Evolutionary conservation across 768 basidiomycete species (phyloP).

Genomic region (Erythrobasidium yunnanense): DNA sequence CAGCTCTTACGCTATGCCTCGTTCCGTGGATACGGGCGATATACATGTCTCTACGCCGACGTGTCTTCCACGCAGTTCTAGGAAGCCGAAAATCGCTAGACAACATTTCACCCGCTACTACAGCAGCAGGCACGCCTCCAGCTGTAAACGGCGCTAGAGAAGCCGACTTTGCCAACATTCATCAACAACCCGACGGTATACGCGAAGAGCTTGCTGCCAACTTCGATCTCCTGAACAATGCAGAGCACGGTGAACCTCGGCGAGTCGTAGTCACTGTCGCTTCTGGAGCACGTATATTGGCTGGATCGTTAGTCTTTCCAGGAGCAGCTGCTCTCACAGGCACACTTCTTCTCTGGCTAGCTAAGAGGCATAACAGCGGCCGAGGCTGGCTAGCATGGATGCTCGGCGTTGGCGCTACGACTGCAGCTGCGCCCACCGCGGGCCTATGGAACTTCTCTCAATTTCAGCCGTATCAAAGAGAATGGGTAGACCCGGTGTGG

Average conservation of each 20-base stretch:
- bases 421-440: neutral
- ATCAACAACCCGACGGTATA: neutral
- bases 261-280: conserved; percentile 9
- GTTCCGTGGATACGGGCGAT: conserved; percentile 34
- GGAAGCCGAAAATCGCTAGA: conserved; percentile 4
- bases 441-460: neutral
- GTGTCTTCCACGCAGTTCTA: conserved; percentile 29
- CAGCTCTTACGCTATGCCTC: conserved; percentile 34
- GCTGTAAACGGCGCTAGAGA: neutral
- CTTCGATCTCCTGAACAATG: neutral
- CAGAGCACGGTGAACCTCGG: neutral
- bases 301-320: conserved; percentile 35
- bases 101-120: too few species aligned
- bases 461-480: neutral
- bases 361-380: neutral
- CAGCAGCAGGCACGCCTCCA: neutral
- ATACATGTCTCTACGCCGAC: conserved; percentile 27
- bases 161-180: conserved; percentile 18
- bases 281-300: conserved; percentile 24
- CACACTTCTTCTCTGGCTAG: conserved; percentile 29
- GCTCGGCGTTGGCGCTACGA: conserved; percentile 26
- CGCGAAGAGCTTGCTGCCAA: neutral
- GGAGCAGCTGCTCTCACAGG: conserved; percentile 29
- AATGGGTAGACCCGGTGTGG: conserved; percentile 37
- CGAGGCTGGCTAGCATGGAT: conserved; percentile 5